A percentile compares a stretch with the other conserved stretches of the same genome.
These are phyloP conservation scores for Emergomyces pasteurianus DNA, from an alignment of 2,329 filamentous ascomycete species.

Conservation along the genomic window DNA sequence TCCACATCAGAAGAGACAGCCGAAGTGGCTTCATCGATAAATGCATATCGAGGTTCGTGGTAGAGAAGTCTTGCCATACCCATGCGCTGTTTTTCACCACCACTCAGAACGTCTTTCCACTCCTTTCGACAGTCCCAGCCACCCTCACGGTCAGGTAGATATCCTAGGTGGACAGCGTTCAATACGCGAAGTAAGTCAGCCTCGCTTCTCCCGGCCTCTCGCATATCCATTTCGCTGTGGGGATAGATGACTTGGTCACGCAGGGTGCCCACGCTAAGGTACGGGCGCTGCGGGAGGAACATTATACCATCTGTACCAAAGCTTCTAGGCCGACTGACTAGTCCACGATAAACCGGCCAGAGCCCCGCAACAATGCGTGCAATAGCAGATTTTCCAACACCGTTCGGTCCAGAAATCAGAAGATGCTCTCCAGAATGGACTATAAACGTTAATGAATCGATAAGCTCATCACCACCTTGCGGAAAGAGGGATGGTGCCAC, in stretches of 20 bases:
- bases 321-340: conserved; percentile 74
- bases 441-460: conserved; percentile 79
- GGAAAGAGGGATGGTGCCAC: conserved; percentile 84
- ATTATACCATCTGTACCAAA: conserved; percentile 86
- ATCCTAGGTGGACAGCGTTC: conserved; percentile 74
- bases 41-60: conserved; percentile 86
- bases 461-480: conserved; percentile 78
- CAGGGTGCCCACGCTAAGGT: conserved; percentile 81
- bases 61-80: conserved; percentile 82
- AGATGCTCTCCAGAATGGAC: conserved; percentile 86
- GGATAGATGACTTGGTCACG: conserved; percentile 98
- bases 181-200: conserved; percentile 65
- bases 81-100: conserved; percentile 94
- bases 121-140: conserved; percentile 96
- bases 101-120: conserved; percentile 96
- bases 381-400: conserved; percentile 85
- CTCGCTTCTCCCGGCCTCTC: conserved; percentile 63
- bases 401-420: conserved; percentile 88
- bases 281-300: conserved; percentile 91
- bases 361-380: conserved; percentile 77
- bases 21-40: conserved; percentile 90
- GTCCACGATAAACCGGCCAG: conserved; percentile 90
- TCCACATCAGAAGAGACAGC: conserved; percentile 93
- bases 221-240: conserved; percentile 90
- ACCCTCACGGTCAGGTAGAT: conserved; percentile 81